Base-by-base conservation (phyloP, 495 filamentous ascomycete genomes). In the Talaromyces stipitatus region DNA sequence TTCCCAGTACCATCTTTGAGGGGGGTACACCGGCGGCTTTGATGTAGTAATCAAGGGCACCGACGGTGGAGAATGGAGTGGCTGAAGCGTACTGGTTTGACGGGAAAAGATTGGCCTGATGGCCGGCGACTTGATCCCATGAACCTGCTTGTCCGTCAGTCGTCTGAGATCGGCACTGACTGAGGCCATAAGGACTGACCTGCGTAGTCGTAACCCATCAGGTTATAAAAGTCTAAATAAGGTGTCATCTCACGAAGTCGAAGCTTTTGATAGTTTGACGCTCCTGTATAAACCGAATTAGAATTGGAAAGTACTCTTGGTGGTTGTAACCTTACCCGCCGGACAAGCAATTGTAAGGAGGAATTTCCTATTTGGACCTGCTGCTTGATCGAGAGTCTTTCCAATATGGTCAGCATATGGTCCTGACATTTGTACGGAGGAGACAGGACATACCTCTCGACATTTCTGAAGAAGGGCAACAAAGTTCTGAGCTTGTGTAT, bases 161-260 rank as follows among this genome's bases (percentile, higher is more conserved):
- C 22, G 11, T 5, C 6, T 29, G 11, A 24, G 22, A 24, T 7
- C 0, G 7, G 4, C 11, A 18, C 1, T 4, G 9, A 22, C 16
- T 54, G 5, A 1, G 53, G 24, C 6, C 4, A 9, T 23, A 12
- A 52, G 16, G 4, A 18, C 38, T 55, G 69, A 53, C 85, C 82
- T 18, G 82, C 76, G 58, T 83, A 88, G 65, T 88, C 85, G 61
- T 88, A 88, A 2, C 84, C 85, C 87, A 92, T 91, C 18, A 95
- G 71, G 64, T 95, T 88, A 73, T 76, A 78, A 46, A 70, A 73
- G 56, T 97, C 92, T 20, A 96, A 72, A 54, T 85, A 83, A 22
- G 69, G 72, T 52, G 89, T 85, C 86, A 97, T 95, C 26, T 77
- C 75, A 2, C 63, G 57, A 10, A 96, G 70, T 24, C 83, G 76